A percentile compares a stretch with the other conserved stretches of the same genome.
These are phyloP conservation scores for Boletus insuetus DNA, from an alignment of 768 basidiomycete species.

Conservation along the genomic window DNA sequence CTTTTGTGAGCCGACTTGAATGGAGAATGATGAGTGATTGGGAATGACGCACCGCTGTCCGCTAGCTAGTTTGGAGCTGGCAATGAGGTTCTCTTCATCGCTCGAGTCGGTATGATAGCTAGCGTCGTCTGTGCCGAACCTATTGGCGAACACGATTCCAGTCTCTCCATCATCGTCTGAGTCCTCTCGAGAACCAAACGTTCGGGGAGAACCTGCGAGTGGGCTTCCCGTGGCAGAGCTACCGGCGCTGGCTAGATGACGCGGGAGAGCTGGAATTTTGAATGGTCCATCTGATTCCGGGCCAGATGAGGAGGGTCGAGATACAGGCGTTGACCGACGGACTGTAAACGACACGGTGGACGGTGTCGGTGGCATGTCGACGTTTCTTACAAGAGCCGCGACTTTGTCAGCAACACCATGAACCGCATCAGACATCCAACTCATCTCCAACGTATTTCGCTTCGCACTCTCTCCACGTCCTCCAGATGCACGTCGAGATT, in stretches of 20 bases:
- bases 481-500: background rate
- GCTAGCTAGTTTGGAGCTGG: too few species aligned
- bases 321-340: conserved; percentile 70
- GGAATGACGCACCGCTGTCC: conserved; percentile 78
- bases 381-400: too few species aligned
- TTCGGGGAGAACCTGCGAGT: conserved; percentile 50
- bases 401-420: conserved; percentile 8
- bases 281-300: conserved; percentile 59
- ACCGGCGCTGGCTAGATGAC: conserved; percentile 42
- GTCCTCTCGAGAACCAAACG: conserved; percentile 23
- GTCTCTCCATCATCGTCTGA: conserved; percentile 29
- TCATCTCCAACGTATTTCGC: background rate
- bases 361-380: conserved; percentile 24
- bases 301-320: conserved; percentile 60
- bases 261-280: conserved; percentile 61
- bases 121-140: conserved; percentile 25
- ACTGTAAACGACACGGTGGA: conserved; percentile 79
- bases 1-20: conserved; percentile 79
- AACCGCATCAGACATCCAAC: too few species aligned
- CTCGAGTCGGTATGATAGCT: conserved; percentile 45
- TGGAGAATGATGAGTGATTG: background rate
- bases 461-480: background rate
- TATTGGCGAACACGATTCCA: conserved; percentile 24
- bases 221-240: conserved; percentile 53
- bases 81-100: conserved; percentile 66